Conservation (phyloP, 2,329 filamentous ascomycete genomes). For the Cercospora beticola region DNA sequence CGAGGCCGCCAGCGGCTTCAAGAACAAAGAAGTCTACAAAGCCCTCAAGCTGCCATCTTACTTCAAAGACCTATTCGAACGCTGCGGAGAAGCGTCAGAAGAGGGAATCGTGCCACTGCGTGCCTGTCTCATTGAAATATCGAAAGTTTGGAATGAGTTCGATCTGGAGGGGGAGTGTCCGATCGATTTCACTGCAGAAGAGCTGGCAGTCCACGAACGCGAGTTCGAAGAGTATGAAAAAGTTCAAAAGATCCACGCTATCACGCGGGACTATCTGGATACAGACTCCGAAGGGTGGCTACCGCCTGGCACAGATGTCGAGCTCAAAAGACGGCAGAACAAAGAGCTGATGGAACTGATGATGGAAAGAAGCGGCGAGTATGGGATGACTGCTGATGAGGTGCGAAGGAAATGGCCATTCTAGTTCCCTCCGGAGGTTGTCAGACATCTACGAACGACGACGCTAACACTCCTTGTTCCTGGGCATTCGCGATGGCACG, state of each 20-base stretch:
- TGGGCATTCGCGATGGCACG: too few relatives aligned
- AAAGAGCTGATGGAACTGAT: neutral
- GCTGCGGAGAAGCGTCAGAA: slow-evolving; percentile 12
- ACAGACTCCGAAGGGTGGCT: slow-evolving; percentile 17
- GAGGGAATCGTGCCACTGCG: slow-evolving; percentile 11
- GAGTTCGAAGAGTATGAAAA: slow-evolving; percentile 12
- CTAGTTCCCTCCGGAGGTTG: neutral
- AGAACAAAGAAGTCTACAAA: slow-evolving; percentile 11
- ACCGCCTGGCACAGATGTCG: slow-evolving; percentile 3
- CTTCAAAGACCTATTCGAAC: slow-evolving; percentile 15
- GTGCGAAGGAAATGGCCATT: neutral
- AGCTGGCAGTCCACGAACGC: slow-evolving; percentile 1
- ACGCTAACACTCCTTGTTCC: too few relatives aligned
- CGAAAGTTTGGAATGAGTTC: slow-evolving; percentile 8
- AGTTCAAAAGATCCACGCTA: neutral
- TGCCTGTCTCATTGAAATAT: slow-evolving; percentile 12
- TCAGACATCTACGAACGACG: too few relatives aligned
- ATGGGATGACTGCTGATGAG: neutral
- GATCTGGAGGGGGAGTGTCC: slow-evolving; percentile 4
- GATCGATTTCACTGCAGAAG: slow-evolving; percentile 4
- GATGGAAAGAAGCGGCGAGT: neutral
- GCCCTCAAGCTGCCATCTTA: slow-evolving; percentile 3
- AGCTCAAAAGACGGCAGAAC: neutral
- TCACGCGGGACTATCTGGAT: slow-evolving; percentile 8
- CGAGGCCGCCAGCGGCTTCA: slow-evolving; percentile 13